Conservation (phyloP, 345 rosid genomes). For the Pistacia integerrima region DNA sequence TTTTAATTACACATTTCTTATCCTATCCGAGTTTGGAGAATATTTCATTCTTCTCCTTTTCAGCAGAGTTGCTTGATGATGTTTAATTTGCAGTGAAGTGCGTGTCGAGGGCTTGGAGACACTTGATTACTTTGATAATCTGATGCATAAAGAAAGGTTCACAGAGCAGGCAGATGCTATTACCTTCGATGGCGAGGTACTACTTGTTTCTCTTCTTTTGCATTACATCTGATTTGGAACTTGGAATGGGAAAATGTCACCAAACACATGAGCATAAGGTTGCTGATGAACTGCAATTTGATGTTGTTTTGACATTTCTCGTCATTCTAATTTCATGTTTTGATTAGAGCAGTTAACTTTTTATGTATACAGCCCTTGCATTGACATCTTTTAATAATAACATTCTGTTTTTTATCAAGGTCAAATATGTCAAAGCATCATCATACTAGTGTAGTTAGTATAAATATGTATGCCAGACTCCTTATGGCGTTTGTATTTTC, state of each 20-base stretch:
- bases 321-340: not conserved
- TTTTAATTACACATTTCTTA: not conserved
- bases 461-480: not conserved
- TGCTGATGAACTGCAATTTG: not conserved
- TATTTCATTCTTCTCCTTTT: constrained; percentile 15
- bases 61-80: constrained; percentile 26
- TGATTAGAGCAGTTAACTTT: not conserved
- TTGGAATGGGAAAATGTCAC: not conserved
- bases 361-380: not conserved
- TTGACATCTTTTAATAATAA: not conserved
- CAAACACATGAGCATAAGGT: not conserved
- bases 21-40: constrained; percentile 9
- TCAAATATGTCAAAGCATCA: not conserved
- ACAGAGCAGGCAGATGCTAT: constrained; percentile 99
- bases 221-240: not conserved
- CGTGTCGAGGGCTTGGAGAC: constrained; percentile 99
- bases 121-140: constrained; percentile 85
- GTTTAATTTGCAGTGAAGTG: constrained; percentile 77
- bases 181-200: constrained; percentile 91
- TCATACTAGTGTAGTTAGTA: not conserved
- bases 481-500: not conserved
- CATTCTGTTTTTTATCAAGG: not conserved
- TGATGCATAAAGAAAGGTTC: constrained; percentile 63
- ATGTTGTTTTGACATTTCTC: not conserved
- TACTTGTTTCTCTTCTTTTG: constrained; percentile 7